Evolutionary conservation across 139 green algal species (phyloP).

Genomic region (Astrephomene gubernaculifera): DNA sequence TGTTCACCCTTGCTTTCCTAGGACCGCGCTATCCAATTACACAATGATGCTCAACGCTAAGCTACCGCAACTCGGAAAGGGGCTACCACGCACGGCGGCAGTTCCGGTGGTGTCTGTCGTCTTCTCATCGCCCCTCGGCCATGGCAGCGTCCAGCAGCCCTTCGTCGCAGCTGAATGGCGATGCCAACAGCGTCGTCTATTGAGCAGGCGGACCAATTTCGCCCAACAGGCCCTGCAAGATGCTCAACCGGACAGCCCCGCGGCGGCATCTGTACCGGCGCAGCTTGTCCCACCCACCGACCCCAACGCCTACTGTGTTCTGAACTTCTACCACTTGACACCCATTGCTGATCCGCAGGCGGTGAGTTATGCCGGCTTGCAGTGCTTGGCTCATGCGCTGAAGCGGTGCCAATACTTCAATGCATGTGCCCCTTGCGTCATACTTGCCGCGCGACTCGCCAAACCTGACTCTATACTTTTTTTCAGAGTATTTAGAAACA

Average conservation of each 20-base stretch:
- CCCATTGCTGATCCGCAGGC: conserved; percentile 76
- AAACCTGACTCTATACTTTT: no score
- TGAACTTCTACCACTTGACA: conserved; percentile 97
- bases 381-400: no score
- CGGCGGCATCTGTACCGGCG: not conserved
- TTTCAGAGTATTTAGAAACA: no score
- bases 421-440: no score
- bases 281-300: conserved; percentile 12
- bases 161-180: not conserved
- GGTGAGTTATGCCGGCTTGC: no score
- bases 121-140: not conserved
- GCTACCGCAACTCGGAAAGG: not conserved
- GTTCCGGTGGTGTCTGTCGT: not conserved
- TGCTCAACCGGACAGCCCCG: not conserved
- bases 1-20: no score
- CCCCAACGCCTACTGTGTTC: conserved; percentile 66
- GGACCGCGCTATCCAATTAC: no score
- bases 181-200: not conserved
- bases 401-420: no score
- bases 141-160: not conserved
- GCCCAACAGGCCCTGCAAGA: not conserved
- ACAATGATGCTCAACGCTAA: conserved; percentile 5
- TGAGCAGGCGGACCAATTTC: not conserved
- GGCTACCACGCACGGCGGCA: not conserved
- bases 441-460: no score